Evolutionary conservation across 192 early-diverging fungal genomes (phyloP), one percentile per base, ranked within the genome.

Genomic region (Backusella mclennaniae): DNA sequence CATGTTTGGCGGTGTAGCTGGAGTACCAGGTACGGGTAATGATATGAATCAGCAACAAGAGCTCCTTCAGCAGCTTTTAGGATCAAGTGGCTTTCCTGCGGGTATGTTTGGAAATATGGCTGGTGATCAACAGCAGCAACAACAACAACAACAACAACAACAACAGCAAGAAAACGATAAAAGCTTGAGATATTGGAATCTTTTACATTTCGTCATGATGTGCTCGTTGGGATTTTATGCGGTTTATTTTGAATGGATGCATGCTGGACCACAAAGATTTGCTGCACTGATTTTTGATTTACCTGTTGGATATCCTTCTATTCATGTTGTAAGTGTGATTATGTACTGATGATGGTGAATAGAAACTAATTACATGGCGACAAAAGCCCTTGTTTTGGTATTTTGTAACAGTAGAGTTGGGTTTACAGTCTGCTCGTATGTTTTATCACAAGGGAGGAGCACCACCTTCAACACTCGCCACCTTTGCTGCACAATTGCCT

Each of bases 371-470:
- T 2, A 3, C 11, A 39, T 39, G 38, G 33, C 33, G 3, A 33
- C 3, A 2, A 39, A 63, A 36, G 86, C 80, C 86, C 12, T 59
- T 86, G 53, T 89, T 89, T 78, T 89, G 88, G 88, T 89, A 89
- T 68, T 89, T 87, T 84, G 68, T 84, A 3, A 86, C 85, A 6
- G 67, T 85, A 59, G 85, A 89, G 66, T 35, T 89, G 35, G 77
- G 84, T 23, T 68, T 89, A 52, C 88, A 89, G 66, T 80, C 88
- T 0, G 73, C 85, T 0, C 68, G 84, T 14, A 79, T 89, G 73
- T 76, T 82, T 21, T 82, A 82, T 23, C 83, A 87, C 67, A 76
- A 86, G 23, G 83, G 87, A 44, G 86, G 14, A 44, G 71, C 79
- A 3, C 79, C 81, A 3, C 76, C 81, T 23, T 83, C 85, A 4